These are phyloP conservation scores for Teunomyces stri DNA, from an alignment of 805 yeast genomes.

Conservation along the genomic window DNA sequence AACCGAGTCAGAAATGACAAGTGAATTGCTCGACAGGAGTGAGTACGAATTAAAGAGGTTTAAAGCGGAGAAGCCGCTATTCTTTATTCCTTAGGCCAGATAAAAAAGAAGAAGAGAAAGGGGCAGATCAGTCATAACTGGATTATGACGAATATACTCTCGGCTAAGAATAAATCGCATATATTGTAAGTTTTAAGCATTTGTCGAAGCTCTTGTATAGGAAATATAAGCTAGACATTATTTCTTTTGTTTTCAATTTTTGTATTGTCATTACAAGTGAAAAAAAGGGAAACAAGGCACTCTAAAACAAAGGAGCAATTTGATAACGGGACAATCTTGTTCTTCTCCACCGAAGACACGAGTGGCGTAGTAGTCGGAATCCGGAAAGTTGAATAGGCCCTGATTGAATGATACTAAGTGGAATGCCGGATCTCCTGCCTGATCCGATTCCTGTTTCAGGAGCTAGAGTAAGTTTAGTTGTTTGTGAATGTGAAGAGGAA, in stretches of 20 bases:
- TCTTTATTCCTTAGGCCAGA: constrained; percentile 14
- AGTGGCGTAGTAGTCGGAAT: too few relatives aligned
- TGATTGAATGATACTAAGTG: not conserved
- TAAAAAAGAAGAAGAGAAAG: not conserved
- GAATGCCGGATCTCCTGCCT: not conserved
- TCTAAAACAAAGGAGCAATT: not conserved
- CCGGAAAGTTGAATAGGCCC: not conserved
- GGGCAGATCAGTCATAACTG: constrained; percentile 5
- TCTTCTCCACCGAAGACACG: too few relatives aligned
- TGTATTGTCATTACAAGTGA: not conserved
- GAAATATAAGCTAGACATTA: constrained; percentile 2
- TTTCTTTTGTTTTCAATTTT: not conserved
- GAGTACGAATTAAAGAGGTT: constrained; percentile 23
- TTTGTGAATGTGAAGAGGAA: too few relatives aligned
- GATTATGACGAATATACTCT: not conserved
- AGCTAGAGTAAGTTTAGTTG: not conserved
- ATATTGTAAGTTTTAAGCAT: not conserved
- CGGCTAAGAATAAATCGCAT: not conserved
- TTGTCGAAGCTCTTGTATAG: not conserved
- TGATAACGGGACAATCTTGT: too few relatives aligned
- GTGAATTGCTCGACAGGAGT: constrained; percentile 5
- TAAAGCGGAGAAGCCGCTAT: constrained; percentile 19
- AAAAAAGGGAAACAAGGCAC: too few relatives aligned
- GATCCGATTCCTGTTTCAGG: constrained; percentile 1
- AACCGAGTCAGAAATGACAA: constrained; percentile 5